A percentile compares a stretch with the other conserved stretches of the same genome.
Evolutionary conservation across 257 asterid species (phyloP).

Genomic region (Gentiana dahurica): DNA sequence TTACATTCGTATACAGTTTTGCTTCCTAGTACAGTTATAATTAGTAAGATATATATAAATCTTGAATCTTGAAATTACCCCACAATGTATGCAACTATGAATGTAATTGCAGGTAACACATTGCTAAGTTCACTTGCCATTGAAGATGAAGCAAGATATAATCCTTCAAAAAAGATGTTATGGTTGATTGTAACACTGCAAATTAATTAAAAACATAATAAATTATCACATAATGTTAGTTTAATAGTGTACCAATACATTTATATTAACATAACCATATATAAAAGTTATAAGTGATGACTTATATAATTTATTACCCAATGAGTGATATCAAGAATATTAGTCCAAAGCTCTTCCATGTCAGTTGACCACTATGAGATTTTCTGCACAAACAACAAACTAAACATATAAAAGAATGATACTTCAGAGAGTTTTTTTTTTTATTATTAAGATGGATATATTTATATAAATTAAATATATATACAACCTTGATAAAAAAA

Average conservation of each 20-base stretch:
- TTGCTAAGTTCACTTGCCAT: conserved; percentile 32
- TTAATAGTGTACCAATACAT: too few species aligned
- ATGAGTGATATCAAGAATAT: conserved; percentile 22
- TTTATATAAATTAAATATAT: too few species aligned
- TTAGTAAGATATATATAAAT: too few species aligned
- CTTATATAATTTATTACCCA: conserved; percentile 14
- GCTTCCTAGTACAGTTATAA: too few species aligned
- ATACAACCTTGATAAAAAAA: too few species aligned
- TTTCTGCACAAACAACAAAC: conserved; percentile 8
- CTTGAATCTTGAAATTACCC: conserved; percentile 15
- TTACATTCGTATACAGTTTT: too few species aligned
- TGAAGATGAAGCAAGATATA: conserved; percentile 36
- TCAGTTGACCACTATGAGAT: conserved; percentile 10
- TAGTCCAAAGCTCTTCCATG: conserved; percentile 23
- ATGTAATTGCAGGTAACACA: conserved; percentile 32
- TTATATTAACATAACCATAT: background rate
- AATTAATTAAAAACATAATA: background rate
- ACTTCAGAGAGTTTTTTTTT: too few species aligned
- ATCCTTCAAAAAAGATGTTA: conserved; percentile 28
- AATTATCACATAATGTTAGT: background rate
- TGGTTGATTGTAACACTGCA: conserved; percentile 35
- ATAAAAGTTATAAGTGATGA: background rate
- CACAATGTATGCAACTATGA: conserved; percentile 21
- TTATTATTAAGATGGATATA: too few species aligned
- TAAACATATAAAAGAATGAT: background rate